These are phyloP conservation scores for Protea cynaroides DNA, from an alignment of 164 flowering plant species.

Conservation along the genomic window DNA sequence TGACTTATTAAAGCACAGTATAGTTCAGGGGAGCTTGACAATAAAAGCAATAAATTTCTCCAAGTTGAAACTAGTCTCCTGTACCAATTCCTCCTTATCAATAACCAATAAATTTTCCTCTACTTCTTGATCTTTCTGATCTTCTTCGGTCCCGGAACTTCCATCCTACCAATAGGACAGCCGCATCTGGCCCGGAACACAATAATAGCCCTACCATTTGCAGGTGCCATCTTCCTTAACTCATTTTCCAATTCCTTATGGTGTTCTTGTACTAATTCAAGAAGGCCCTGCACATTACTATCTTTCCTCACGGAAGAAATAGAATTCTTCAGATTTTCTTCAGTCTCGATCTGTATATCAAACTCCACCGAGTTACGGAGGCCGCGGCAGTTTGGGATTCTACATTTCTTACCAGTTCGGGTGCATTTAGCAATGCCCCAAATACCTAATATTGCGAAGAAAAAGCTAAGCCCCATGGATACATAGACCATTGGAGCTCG, in stretches of 20 bases:
- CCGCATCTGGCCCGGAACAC: constrained; percentile 82
- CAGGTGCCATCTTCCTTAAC: constrained; percentile 92
- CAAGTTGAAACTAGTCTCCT: constrained; percentile 1
- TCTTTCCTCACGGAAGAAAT: constrained; percentile 20
- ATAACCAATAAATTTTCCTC: constrained; percentile 7
- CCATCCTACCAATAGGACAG: constrained; percentile 79
- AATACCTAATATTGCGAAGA: constrained; percentile 36
- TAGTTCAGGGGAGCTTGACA: constrained; percentile 5
- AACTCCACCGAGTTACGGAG: constrained; percentile 76
- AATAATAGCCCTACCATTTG: constrained; percentile 82
- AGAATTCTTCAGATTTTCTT: constrained; percentile 63
- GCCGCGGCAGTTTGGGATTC: constrained; percentile 66
- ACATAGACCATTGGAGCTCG: constrained; percentile 54
- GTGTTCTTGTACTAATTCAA: constrained; percentile 60
- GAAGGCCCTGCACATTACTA: constrained; percentile 41
- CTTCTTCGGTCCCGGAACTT: constrained; percentile 74
- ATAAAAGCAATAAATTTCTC: background rate
- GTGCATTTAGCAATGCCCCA: constrained; percentile 36
- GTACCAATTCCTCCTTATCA: constrained; percentile 1
- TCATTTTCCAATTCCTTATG: constrained; percentile 75
- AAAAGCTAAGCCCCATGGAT: constrained; percentile 48
- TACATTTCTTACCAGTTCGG: constrained; percentile 39
- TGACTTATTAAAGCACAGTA: background rate
- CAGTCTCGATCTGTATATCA: constrained; percentile 84
- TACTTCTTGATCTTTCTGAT: constrained; percentile 63